These are phyloP conservation scores for Erysiphe pisi DNA, from an alignment of 2,329 filamentous ascomycete species.

Conservation along the genomic window DNA sequence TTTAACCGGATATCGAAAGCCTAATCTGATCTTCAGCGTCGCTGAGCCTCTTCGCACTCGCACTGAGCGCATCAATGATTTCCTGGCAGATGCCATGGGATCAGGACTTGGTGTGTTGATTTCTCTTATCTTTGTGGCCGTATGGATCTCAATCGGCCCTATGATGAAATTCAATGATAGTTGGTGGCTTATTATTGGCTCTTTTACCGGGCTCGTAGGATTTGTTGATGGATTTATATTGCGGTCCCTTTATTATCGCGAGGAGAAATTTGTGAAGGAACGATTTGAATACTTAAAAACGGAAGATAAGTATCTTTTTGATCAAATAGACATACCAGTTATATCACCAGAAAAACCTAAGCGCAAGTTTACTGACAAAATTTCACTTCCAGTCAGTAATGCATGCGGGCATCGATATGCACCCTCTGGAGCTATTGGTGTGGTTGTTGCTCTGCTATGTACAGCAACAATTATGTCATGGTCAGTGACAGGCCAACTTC, in stretches of 20 bases:
- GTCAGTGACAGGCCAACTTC: slow-evolving; percentile 29
- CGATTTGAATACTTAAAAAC: slow-evolving; percentile 33
- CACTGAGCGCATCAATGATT: slow-evolving; percentile 39
- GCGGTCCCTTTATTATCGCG: slow-evolving; percentile 39
- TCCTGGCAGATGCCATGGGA: slow-evolving; percentile 41
- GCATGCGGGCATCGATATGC: slow-evolving; percentile 1
- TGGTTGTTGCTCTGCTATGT: slow-evolving; percentile 27
- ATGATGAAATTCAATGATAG: slow-evolving; percentile 39
- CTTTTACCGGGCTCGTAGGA: slow-evolving; percentile 42
- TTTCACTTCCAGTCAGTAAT: neutral
- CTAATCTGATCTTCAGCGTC: slow-evolving; percentile 37
- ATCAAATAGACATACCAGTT: slow-evolving; percentile 17
- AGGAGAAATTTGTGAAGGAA: slow-evolving; percentile 30
- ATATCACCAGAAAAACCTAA: neutral
- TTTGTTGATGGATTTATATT: slow-evolving; percentile 42
- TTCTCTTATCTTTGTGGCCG: slow-evolving; percentile 37
- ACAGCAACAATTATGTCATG: slow-evolving; percentile 29
- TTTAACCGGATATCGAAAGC: slow-evolving; percentile 36
- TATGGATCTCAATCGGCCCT: slow-evolving; percentile 39
- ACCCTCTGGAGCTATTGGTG: neutral
- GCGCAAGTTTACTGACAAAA: neutral
- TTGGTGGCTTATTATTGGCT: slow-evolving; percentile 44
- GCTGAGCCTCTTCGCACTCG: slow-evolving; percentile 36
- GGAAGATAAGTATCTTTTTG: slow-evolving; percentile 32
- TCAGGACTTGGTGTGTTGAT: slow-evolving; percentile 39